Evolutionary conservation across 129 eudicot genomes (phyloP), one percentile per base, ranked within the genome.

Genomic region (Flaveria robusta): DNA sequence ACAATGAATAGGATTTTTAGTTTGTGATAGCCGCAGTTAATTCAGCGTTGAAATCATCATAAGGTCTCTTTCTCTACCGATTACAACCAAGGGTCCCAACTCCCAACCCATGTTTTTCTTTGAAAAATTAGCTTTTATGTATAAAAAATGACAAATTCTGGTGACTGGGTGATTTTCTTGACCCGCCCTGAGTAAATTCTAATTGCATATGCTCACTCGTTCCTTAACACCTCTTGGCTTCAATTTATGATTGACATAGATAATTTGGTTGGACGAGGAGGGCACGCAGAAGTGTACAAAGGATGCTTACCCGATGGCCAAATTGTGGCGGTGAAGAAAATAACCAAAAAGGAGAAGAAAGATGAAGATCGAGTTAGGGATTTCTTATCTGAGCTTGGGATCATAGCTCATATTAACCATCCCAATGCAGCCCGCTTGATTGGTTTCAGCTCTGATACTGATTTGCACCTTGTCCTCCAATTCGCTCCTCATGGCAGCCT

Each of bases 251-350:
- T 54, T 59, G 12, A 23, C n/a, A 19, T 47, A 95, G 99, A 74
- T 63, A 95, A 87, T 52, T 75, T 95, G 80, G 64, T 95, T 27
- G 99, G 99, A 65, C 76, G 90, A 86, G 99, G 99, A 2, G 99
- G 99, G 16, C 97, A 91, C 42, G 97, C 99, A 9, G 94, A 95
- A 79, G 99, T 91, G 82, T 95, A 95, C 85, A 87, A 88, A 85
- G 99, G 99, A 26, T 14, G 74, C 54, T 87, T 95, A 83, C 56
- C 90, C 4, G 96, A 95, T 64, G 97, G 97, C 47, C 84, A 85
- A 69, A 47, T 89, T 34, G 92, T 95, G 10, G 96, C 99, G 0
- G 96, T 95, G 45, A 95, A 95, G 73, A 87, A 83, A 78, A 88
- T 95, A 58, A 89, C 82, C 5, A 95, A 91, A 79, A 83, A 81